phyloP scores from a whole-genome alignment of 371 early-diverging fungal genomes.

The Cokeromyces recurvatus region DNA sequence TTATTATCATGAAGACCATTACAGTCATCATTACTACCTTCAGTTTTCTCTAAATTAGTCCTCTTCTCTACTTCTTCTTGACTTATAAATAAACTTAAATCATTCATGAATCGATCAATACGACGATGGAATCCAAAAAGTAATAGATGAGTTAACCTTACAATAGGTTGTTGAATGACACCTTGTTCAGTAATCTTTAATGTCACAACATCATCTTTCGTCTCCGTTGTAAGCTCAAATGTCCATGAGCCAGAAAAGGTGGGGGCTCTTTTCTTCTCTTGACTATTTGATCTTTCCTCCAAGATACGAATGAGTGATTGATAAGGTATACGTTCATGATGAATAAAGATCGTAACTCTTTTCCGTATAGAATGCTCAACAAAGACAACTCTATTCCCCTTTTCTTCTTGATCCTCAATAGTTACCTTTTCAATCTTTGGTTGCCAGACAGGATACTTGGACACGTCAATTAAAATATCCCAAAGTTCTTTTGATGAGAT shows the following conservation, averaged over 20 bases:
- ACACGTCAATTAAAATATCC: slow-evolving; percentile 26
- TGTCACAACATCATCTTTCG: neutral
- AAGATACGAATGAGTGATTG: slow-evolving; percentile 25
- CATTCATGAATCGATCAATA: slow-evolving; percentile 40
- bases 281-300: slow-evolving; percentile 16
- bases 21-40: no score
- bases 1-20: no score
- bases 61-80: no score
- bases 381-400: slow-evolving; percentile 12
- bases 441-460: slow-evolving; percentile 32
- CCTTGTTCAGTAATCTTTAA: slow-evolving; percentile 42
- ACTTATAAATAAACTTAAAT: slow-evolving; percentile 10
- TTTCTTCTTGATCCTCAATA: slow-evolving; percentile 4
- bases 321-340: slow-evolving; percentile 22
- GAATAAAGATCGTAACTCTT: slow-evolving; percentile 25
- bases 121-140: slow-evolving; percentile 38
- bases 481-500: slow-evolving; percentile 22
- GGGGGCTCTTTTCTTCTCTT: slow-evolving; percentile 10
- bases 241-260: slow-evolving; percentile 33
- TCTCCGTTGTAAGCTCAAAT: slow-evolving; percentile 17
- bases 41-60: no score
- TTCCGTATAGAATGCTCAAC: slow-evolving; percentile 24
- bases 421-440: slow-evolving; percentile 21
- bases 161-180: slow-evolving; percentile 36
- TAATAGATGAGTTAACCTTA: slow-evolving; percentile 30